phyloP scores from a whole-genome alignment of 2,329 filamentous ascomycete genomes.

The Rutstroemia sp. region DNA sequence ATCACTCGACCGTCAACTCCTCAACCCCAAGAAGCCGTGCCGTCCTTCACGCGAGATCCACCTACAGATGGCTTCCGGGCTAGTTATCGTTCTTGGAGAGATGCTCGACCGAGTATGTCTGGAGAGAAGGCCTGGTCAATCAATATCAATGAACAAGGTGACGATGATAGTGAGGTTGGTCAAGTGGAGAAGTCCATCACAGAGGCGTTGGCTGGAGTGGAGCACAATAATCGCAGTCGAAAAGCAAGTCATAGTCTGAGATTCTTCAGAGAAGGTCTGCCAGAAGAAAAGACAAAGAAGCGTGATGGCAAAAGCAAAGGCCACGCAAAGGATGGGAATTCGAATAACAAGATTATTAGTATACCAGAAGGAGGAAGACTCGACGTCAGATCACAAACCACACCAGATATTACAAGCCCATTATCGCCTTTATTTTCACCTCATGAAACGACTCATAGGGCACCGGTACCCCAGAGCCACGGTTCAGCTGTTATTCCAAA shows the following conservation, averaged over 20 bases:
- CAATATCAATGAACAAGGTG: slow-evolving; percentile 45
- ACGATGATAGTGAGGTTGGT: slow-evolving; percentile 48
- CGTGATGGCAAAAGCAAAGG: slow-evolving; percentile 36
- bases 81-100: slow-evolving; percentile 29
- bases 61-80: slow-evolving; percentile 28
- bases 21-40: slow-evolving; percentile 11
- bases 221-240: slow-evolving; percentile 56
- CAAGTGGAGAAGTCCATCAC: slow-evolving; percentile 59
- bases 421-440: slow-evolving; percentile 12
- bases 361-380: background rate
- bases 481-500: background rate
- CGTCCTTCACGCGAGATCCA: slow-evolving; percentile 21
- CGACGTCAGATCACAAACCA: background rate
- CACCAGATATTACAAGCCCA: slow-evolving; percentile 2
- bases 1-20: slow-evolving; percentile 23
- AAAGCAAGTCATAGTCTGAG: slow-evolving; percentile 61
- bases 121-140: slow-evolving; percentile 54
- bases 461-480: background rate
- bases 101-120: slow-evolving; percentile 16
- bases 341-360: background rate
- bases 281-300: slow-evolving; percentile 49
- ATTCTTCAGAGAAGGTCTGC: slow-evolving; percentile 59
- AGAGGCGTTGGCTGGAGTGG: slow-evolving; percentile 52
- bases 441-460: background rate
- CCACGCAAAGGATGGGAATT: slow-evolving; percentile 25